Evolutionary conservation across 2,329 filamentous ascomycete genomes (phyloP), one percentile per base, ranked within the genome.

Genomic region (Fonsecaea nubica): DNA sequence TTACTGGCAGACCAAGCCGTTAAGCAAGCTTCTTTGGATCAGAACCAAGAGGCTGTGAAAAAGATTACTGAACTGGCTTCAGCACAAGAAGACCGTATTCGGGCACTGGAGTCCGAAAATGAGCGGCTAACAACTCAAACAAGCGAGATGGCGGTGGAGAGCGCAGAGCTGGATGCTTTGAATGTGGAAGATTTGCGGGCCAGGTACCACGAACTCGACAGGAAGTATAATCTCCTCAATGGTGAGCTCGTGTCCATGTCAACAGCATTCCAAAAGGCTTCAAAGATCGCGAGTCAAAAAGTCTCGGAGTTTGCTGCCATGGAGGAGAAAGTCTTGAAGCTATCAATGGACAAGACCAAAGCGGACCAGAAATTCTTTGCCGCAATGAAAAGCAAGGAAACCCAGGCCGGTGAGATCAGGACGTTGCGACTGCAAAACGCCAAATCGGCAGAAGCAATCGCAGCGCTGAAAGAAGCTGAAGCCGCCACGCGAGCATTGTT

Each of bases 291-390:
- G 7, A 89, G 90, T 59, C 94, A 92, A 81, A 98, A 97, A 79
- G 88, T 96, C 38, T 86, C 90, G 73, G 93, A 97, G 69, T 88
- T 91, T 60, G 82, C 84, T 5, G 83, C 85, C 3, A 82, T 92
- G 75, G 93, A 98, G 79, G 93, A 97, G 64, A 91, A 90, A 69
- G 83, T 94, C 42, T 81, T 87, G 18, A 83, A 91, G 30, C 81
- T 96, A 21, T 87, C 87, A 48, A 92, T 92, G 0, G 93, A 99
- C 79, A 99, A 99, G 81, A 89, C 90, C 71, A 98, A 97, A 79
- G 94, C 94, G 1, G 95, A 99, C 75, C 94, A 98, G 76, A 98
- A 98, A 79, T 99, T 96, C 77, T 98, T 98, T 77, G 92, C 92
- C 0, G 92, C 93, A 8, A 93, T 96, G 84, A 97, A 97, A 77